Evolutionary conservation across 768 basidiomycete species (phyloP).

Genomic region (Macrolepiota fuliginosa): DNA sequence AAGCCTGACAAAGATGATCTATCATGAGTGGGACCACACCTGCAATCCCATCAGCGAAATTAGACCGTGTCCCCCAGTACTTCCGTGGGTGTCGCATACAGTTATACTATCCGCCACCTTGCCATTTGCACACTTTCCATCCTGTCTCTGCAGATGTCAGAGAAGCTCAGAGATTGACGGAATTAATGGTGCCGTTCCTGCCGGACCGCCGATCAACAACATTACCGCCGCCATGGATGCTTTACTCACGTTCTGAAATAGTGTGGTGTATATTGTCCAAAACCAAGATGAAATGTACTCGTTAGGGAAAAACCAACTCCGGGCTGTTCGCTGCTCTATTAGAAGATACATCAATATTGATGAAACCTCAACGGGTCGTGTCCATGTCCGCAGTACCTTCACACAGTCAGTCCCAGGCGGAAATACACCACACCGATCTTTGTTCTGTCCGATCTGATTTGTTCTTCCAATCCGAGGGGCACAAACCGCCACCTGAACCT

Average conservation of each 20-base stretch:
- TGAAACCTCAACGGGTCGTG: constrained; percentile 47
- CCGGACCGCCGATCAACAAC: constrained; percentile 54
- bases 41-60: too few species aligned
- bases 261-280: constrained; percentile 30
- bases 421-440: constrained; percentile 32
- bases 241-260: constrained; percentile 64
- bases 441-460: constrained; percentile 55
- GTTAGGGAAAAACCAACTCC: constrained; percentile 36
- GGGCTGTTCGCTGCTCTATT: constrained; percentile 53
- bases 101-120: constrained; percentile 62
- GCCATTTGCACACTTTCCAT: constrained; percentile 55
- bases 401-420: constrained; percentile 9
- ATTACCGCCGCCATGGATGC: constrained; percentile 54
- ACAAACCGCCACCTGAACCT: not conserved
- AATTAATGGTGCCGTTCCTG: constrained; percentile 63
- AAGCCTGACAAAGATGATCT: too few species aligned
- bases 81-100: too few species aligned
- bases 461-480: constrained; percentile 30
- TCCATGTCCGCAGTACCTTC: constrained; percentile 14
- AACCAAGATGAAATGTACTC: not conserved
- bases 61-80: too few species aligned
- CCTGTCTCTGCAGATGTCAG: constrained; percentile 36
- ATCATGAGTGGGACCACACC: too few species aligned
- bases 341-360: constrained; percentile 48
- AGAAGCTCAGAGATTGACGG: constrained; percentile 47